A percentile compares a stretch with the other conserved stretches of the same genome.
phyloP scores from a whole-genome alignment of 177 flowering plant species.

The Tripterygium wilfordii region DNA sequence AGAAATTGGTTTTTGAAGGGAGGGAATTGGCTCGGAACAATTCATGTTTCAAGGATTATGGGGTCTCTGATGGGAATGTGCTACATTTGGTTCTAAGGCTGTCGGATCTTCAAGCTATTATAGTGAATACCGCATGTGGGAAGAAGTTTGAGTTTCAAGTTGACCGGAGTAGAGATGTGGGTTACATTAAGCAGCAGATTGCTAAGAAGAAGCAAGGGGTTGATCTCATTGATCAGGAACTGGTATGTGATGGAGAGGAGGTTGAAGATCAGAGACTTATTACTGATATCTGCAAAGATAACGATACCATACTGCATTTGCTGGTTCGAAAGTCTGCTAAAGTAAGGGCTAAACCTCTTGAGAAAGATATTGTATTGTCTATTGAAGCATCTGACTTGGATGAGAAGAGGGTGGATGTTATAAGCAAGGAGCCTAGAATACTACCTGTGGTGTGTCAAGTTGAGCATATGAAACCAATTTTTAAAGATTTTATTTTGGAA shows the following conservation, averaged over 20 bases:
- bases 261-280: conserved; percentile 56
- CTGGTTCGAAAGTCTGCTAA: conserved; percentile 43
- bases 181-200: conserved; percentile 46
- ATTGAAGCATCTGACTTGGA: conserved; percentile 29
- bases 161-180: conserved; percentile 45
- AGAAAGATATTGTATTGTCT: conserved; percentile 39
- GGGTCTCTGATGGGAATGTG: conserved; percentile 49
- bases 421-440: neutral
- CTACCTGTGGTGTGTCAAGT: conserved; percentile 2
- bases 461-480: conserved; percentile 6
- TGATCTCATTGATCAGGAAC: conserved; percentile 35
- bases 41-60: conserved; percentile 48
- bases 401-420: conserved; percentile 15
- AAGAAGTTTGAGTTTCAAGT: conserved; percentile 46
- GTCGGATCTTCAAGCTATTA: conserved; percentile 50
- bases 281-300: conserved; percentile 29
- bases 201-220: conserved; percentile 34
- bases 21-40: conserved; percentile 43
- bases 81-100: conserved; percentile 51
- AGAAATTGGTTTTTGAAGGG: conserved; percentile 54
- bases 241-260: conserved; percentile 49
- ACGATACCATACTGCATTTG: conserved; percentile 46
- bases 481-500: conserved; percentile 31
- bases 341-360: conserved; percentile 35
- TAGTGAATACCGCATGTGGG: conserved; percentile 47